These are phyloP conservation scores for Boletus calvinii DNA, from an alignment of 1,284 basidiomycete species.

Conservation along the genomic window DNA sequence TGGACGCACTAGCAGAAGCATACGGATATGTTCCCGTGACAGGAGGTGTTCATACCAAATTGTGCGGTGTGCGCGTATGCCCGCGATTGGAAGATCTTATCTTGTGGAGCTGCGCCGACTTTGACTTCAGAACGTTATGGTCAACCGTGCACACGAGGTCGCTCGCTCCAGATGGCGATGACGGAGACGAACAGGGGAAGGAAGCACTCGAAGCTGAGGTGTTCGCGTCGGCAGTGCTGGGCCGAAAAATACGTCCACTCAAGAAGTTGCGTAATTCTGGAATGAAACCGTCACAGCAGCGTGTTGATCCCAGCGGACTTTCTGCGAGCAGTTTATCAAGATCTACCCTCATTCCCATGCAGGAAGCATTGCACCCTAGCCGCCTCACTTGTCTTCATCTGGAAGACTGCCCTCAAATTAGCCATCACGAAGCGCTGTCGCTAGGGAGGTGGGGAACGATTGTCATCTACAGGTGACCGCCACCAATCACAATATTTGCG, in stretches of 20 bases:
- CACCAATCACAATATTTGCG: constrained; percentile 1
- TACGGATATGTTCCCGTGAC: constrained; percentile 23
- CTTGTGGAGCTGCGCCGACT: constrained; percentile 49
- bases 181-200: constrained; percentile 11
- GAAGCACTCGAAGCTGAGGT: constrained; percentile 22
- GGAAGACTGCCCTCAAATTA: constrained; percentile 37
- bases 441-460: constrained; percentile 37
- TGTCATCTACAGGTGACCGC: constrained; percentile 29
- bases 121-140: constrained; percentile 38
- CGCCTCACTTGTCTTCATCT: constrained; percentile 42
- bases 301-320: constrained; percentile 11
- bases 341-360: constrained; percentile 36
- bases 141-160: constrained; percentile 41
- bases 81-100: constrained; percentile 48
- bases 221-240: constrained; percentile 33
- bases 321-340: constrained; percentile 26
- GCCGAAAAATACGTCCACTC: constrained; percentile 33
- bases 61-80: constrained; percentile 41
- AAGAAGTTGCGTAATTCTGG: constrained; percentile 27
- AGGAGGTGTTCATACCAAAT: constrained; percentile 11
- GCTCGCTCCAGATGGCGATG: constrained; percentile 16
- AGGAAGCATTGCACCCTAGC: constrained; percentile 36
- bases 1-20: constrained; percentile 32
- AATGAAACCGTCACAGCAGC: constrained; percentile 9
- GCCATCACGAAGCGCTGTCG: constrained; percentile 36